Percentiles rank a stretch among this genome's conserved stretches.
These are phyloP conservation scores for Xenosphaeropsis pyriputrescens DNA, from an alignment of 2,329 filamentous ascomycete species.

Conservation along the genomic window DNA sequence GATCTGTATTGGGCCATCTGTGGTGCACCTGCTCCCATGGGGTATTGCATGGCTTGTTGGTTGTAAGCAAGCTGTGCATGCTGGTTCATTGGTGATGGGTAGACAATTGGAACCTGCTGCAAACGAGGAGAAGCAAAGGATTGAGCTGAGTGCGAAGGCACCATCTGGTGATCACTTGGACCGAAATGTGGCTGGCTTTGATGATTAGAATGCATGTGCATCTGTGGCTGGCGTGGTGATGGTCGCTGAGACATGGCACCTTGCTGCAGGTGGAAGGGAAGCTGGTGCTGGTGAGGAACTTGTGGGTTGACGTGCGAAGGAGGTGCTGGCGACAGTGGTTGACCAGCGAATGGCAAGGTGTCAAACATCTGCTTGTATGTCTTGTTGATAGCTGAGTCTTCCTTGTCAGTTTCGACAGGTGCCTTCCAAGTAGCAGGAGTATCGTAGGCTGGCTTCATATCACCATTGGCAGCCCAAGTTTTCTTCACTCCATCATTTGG, in stretches of 20 bases:
- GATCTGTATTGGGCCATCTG: constrained; percentile 60
- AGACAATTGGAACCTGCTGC: constrained; percentile 59
- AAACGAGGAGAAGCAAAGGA: constrained; percentile 77
- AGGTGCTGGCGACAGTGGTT: constrained; percentile 52
- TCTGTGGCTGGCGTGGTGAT: constrained; percentile 62
- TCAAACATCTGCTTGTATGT: constrained; percentile 75
- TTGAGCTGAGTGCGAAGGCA: constrained; percentile 69
- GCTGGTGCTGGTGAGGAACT: constrained; percentile 68
- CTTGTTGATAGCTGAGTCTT: constrained; percentile 46
- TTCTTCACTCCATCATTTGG: constrained; percentile 29
- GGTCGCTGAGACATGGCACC: constrained; percentile 52
- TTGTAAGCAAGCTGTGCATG: constrained; percentile 57
- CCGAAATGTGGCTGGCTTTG: constrained; percentile 51
- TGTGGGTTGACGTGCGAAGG: constrained; percentile 56
- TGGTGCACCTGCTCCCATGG: constrained; percentile 52
- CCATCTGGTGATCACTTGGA: constrained; percentile 78
- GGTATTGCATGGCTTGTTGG: constrained; percentile 58
- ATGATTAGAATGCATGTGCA: constrained; percentile 58
- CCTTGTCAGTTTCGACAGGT: constrained; percentile 43
- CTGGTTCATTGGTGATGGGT: constrained; percentile 52
- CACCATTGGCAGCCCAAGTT: constrained; percentile 63
- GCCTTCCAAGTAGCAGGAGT: constrained; percentile 78
- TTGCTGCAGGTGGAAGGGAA: constrained; percentile 72
- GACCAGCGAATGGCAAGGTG: constrained; percentile 37
- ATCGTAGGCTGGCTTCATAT: constrained; percentile 72